These are phyloP conservation scores for Acorus calamus DNA, from an alignment of 106 monocot species.

Conservation along the genomic window DNA sequence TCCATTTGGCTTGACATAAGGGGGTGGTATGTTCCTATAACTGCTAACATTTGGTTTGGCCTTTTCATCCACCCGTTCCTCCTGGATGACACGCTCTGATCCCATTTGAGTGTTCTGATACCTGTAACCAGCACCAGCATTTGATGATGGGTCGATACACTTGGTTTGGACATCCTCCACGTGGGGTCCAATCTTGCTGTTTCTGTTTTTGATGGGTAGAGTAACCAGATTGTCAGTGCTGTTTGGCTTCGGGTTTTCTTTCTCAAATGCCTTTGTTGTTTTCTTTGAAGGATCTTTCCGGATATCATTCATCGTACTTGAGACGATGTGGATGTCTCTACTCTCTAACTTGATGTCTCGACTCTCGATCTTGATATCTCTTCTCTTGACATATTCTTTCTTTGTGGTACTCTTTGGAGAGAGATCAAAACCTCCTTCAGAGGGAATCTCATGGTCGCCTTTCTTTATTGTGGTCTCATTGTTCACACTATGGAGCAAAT, in stretches of 20 bases:
- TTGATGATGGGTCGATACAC: neutral
- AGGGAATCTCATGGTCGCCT: neutral
- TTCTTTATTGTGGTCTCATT: slow-evolving; percentile 4
- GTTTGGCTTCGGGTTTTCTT: slow-evolving; percentile 15
- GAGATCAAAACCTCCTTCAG: slow-evolving; percentile 4
- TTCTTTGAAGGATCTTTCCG: slow-evolving; percentile 11
- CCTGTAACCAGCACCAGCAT: slow-evolving; percentile 4
- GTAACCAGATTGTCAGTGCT: neutral
- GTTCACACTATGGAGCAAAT: neutral
- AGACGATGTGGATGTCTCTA: slow-evolving; percentile 37
- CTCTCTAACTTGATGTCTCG: slow-evolving; percentile 19
- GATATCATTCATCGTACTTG: slow-evolving; percentile 3
- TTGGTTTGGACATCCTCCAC: neutral
- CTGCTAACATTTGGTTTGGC: neutral
- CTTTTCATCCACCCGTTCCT: neutral
- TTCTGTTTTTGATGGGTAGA: slow-evolving; percentile 9
- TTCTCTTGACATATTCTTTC: slow-evolving; percentile 20
- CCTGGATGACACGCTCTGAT: too few relatives aligned
- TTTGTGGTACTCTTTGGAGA: neutral
- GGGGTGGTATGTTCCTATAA: slow-evolving; percentile 25
- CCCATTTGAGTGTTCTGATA: neutral
- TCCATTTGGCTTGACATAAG: slow-evolving; percentile 33
- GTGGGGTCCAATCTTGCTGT: slow-evolving; percentile 5
- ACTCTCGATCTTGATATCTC: slow-evolving; percentile 28
- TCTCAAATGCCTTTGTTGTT: slow-evolving; percentile 7